phyloP scores from a whole-genome alignment of 768 basidiomycete species.

The Flagelloscypha sp. region DNA sequence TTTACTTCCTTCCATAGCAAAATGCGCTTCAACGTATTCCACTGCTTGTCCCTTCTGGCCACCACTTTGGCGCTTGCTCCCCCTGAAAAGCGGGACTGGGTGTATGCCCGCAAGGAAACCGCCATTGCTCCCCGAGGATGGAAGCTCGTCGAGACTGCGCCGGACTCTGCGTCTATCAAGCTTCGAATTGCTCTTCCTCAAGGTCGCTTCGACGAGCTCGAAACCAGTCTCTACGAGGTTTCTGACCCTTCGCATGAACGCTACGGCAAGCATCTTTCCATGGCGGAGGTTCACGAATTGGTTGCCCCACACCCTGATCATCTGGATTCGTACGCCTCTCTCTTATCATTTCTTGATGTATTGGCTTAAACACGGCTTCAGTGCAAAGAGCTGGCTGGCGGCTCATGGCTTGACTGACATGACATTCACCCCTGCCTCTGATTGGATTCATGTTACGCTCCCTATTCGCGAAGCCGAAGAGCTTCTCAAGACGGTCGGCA shows the following conservation, averaged over 20 bases:
- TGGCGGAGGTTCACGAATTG: slow-evolving; percentile 55
- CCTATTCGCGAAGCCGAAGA: slow-evolving; percentile 35
- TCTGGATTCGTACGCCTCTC: slow-evolving; percentile 31
- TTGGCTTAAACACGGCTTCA: no score
- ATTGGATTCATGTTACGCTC: slow-evolving; percentile 38
- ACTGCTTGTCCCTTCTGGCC: no score
- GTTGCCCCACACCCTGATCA: slow-evolving; percentile 53
- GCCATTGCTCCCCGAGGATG: slow-evolving; percentile 43
- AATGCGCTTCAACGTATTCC: no score
- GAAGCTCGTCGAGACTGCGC: slow-evolving; percentile 33
- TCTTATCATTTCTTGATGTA: no score
- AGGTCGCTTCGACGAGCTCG: slow-evolving; percentile 39
- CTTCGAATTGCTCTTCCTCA: slow-evolving; percentile 55
- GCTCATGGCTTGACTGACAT: slow-evolving; percentile 31
- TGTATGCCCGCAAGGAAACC: no score
- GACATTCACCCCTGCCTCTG: slow-evolving; percentile 30
- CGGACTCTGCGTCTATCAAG: slow-evolving; percentile 36
- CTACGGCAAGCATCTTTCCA: slow-evolving; percentile 51
- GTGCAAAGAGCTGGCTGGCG: slow-evolving; percentile 48
- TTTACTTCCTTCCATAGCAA: no score
- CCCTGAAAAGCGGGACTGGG: no score
- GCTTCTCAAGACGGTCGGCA: slow-evolving; percentile 36
- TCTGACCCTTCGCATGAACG: slow-evolving; percentile 47
- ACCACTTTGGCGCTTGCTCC: no score
- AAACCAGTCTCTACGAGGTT: slow-evolving; percentile 46